These are phyloP conservation scores for Cystobasidiopsis lactophilus DNA, from an alignment of 768 basidiomycete genomes.

Conservation along the genomic window DNA sequence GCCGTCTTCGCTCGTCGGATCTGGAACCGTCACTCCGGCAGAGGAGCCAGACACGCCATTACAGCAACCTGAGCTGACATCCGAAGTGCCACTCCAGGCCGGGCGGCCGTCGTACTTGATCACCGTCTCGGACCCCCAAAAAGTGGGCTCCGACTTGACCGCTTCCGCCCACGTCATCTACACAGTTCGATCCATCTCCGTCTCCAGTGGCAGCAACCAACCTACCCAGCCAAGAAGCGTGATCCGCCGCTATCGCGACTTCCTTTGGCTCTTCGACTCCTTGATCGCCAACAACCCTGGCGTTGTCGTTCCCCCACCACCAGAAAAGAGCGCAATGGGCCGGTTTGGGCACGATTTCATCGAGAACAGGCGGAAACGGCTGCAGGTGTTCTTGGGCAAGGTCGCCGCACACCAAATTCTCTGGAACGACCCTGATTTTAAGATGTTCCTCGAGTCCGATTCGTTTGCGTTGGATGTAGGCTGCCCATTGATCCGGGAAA, in stretches of 20 bases:
- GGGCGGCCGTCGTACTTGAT: constrained; percentile 38
- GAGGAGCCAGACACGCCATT: no score
- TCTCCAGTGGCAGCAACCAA: background rate
- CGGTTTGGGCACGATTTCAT: constrained; percentile 85
- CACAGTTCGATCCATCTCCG: constrained; percentile 57
- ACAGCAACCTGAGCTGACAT: background rate
- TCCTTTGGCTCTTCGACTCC: constrained; percentile 84
- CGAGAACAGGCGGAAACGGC: constrained; percentile 53
- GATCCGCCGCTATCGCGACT: constrained; percentile 89
- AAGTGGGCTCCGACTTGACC: constrained; percentile 55
- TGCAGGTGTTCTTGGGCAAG: constrained; percentile 81
- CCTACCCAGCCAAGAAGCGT: constrained; percentile 28
- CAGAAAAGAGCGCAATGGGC: constrained; percentile 82
- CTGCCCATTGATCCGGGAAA: background rate
- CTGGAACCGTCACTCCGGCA: no score
- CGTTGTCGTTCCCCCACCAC: constrained; percentile 86
- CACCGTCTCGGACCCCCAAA: constrained; percentile 88
- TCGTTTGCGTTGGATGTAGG: constrained; percentile 63
- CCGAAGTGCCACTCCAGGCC: background rate
- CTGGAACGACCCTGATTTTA: constrained; percentile 65
- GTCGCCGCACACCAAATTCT: constrained; percentile 80
- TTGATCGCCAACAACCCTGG: constrained; percentile 80
- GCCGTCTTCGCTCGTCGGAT: no score
- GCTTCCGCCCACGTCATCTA: constrained; percentile 59
- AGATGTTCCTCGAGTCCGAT: constrained; percentile 80